A percentile compares a stretch with the other conserved stretches of the same genome.
Evolutionary conservation across 2,329 filamentous ascomycete genomes (phyloP).

Genomic region (Capronia americana): DNA sequence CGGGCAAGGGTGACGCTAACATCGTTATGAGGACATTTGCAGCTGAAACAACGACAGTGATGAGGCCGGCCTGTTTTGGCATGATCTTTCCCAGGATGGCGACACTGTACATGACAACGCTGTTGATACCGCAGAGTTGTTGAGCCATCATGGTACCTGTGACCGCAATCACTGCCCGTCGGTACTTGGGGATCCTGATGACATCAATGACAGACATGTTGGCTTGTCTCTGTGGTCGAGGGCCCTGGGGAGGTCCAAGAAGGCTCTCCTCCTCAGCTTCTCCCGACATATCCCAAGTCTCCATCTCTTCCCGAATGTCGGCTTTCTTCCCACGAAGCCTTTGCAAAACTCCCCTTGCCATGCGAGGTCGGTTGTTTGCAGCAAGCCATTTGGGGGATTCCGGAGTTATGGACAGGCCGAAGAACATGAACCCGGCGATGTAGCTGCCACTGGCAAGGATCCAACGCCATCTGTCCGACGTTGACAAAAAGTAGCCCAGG

Average conservation of each 20-base stretch:
- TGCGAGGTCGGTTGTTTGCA: constrained; percentile 63
- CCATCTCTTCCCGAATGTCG: constrained; percentile 76
- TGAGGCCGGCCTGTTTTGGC: constrained; percentile 77
- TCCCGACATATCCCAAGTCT: constrained; percentile 58
- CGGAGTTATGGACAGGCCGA: constrained; percentile 73
- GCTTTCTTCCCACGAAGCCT: constrained; percentile 74
- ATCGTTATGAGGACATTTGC: constrained; percentile 86
- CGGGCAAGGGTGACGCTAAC: constrained; percentile 80
- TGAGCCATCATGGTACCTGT: constrained; percentile 91
- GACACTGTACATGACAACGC: constrained; percentile 97
- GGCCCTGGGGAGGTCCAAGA: constrained; percentile 35
- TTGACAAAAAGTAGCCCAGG: constrained; percentile 85
- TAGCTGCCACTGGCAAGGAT: constrained; percentile 76
- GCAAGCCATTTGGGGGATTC: constrained; percentile 91
- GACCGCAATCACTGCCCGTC: constrained; percentile 76
- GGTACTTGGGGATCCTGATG: constrained; percentile 70
- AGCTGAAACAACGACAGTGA: constrained; percentile 85
- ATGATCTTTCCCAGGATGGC: constrained; percentile 82
- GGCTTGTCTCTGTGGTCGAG: constrained; percentile 64
- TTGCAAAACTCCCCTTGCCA: constrained; percentile 73
- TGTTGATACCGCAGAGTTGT: constrained; percentile 94
- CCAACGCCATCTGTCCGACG: constrained; percentile 78
- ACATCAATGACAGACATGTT: constrained; percentile 65
- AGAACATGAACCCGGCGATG: constrained; percentile 69
- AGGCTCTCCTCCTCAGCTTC: constrained; percentile 45